Evolutionary conservation across 1,284 basidiomycete species (phyloP), one percentile per base, ranked within the genome.

Genomic region (Sphaerobolus stellatus): DNA sequence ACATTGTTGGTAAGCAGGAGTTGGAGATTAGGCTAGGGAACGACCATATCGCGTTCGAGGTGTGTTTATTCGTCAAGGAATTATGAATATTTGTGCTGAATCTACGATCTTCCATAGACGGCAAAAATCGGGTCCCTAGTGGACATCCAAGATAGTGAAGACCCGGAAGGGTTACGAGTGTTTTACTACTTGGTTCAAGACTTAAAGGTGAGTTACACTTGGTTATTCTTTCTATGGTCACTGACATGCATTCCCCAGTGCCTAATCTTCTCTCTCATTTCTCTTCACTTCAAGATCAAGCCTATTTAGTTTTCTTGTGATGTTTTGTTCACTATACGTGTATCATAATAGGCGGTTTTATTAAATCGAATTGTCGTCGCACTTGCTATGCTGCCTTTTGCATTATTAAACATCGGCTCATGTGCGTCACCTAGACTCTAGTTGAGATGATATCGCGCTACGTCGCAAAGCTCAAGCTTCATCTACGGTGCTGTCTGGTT

Each of bases 101-200:
- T 9, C 18, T 5, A 11, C 29, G 61, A n/a, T n/a, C n/a, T n/a
- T 46, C 0, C 34, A 6, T 56, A 98, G 94, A 98, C 97, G 7
- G 94, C 95, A 34, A 99, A 99, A 79, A 95, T 99, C 47, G 96
- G 96, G 20, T 93, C 94, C 9, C 74, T 99, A 43, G 92, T 96
- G 40, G 96, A 99, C 63, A 95, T 99, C 43, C 92, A 96, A 65
- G 94, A 98, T 64, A 95, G 92, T 58, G 91, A 97, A 63, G 97
- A 99, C 68, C 95, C 97, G 0, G 96, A 99, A 68, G 96, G 96
- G 1, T 79, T 99, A 36, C 84, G 96, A n/a, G 94, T 98, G 46
- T 98, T 99, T 75, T 99, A 99, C 74, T 99, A 99, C 68, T 82
- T 99, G 27, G 92, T 99, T 5, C 96, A 99, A 72, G 97, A 99